phyloP scores from a whole-genome alignment of 169 alveolate species.

The Plasmodium fragile region DNA sequence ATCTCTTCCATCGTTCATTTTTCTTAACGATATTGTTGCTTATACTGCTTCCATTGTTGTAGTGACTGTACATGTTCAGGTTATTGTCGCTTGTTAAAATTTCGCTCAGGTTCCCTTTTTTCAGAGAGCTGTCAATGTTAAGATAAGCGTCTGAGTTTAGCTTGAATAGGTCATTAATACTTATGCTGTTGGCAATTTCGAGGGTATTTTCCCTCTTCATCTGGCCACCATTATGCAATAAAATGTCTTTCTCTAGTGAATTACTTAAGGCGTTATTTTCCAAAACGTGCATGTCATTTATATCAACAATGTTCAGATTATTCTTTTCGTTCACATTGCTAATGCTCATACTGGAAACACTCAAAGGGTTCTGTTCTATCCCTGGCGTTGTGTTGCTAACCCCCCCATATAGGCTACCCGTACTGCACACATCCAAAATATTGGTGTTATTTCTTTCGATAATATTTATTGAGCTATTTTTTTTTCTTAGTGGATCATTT shows the following conservation, averaged over 20 bases:
- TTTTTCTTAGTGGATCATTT: neutral
- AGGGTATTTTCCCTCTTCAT: slow-evolving; percentile 26
- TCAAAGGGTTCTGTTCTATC: neutral
- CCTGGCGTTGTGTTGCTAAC: neutral
- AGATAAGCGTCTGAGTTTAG: slow-evolving; percentile 22
- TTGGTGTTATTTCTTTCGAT: neutral
- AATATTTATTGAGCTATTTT: neutral
- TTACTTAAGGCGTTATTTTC: neutral
- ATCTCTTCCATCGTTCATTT: slow-evolving; percentile 81
- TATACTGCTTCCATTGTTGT: neutral
- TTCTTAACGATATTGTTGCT: neutral
- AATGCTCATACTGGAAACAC: neutral
- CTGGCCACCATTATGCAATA: neutral
- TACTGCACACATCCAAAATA: neutral
- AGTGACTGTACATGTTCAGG: neutral
- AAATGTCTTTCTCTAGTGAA: neutral
- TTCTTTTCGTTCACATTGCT: neutral
- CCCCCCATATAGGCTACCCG: neutral
- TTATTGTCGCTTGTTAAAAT: slow-evolving; percentile 25
- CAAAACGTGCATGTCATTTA: slow-evolving; percentile 6
- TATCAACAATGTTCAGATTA: slow-evolving; percentile 8
- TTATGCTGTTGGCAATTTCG: slow-evolving; percentile 35
- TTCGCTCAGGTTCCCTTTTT: slow-evolving; percentile 38
- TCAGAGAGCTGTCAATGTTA: slow-evolving; percentile 38
- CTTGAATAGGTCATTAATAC: slow-evolving; percentile 54